Percentiles rank a stretch among this genome's conserved stretches.
phyloP scores from a whole-genome alignment of 345 rosid genomes.

The Microcos paniculata region DNA sequence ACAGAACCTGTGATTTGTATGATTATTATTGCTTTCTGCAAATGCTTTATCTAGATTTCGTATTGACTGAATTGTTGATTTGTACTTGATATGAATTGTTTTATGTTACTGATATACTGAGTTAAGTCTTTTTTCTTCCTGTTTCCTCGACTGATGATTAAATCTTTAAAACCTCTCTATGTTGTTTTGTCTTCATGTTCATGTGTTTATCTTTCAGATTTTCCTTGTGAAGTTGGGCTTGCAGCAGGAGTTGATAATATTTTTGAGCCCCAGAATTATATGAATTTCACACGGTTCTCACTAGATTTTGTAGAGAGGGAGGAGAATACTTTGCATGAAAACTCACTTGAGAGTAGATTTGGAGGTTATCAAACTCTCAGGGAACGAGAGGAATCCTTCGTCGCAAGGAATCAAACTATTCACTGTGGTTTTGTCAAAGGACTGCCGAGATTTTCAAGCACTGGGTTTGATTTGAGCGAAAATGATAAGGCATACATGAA shows the following conservation, averaged over 20 bases:
- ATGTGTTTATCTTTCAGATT: constrained; percentile 45
- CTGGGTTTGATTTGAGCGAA: constrained; percentile 67
- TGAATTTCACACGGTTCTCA: constrained; percentile 54
- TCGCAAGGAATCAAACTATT: constrained; percentile 61
- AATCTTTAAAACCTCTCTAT: neutral
- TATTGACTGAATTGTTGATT: neutral
- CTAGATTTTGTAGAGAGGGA: constrained; percentile 56
- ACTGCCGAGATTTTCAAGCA: constrained; percentile 38
- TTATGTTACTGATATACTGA: neutral
- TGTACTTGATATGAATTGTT: neutral
- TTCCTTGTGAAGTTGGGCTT: constrained; percentile 62
- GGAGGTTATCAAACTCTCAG: constrained; percentile 80
- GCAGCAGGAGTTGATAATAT: constrained; percentile 48
- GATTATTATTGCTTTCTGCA: neutral
- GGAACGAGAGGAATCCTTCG: constrained; percentile 75
- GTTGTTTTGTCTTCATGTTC: neutral
- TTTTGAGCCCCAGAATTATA: constrained; percentile 49
- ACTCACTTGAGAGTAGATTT: constrained; percentile 50
- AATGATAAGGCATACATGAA: constrained; percentile 70
- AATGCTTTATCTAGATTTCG: neutral
- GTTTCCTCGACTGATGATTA: neutral
- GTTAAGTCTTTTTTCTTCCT: neutral
- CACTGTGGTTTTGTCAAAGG: constrained; percentile 90
- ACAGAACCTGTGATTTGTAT: neutral
- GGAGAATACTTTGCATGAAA: constrained; percentile 25